A percentile compares a stretch with the other conserved stretches of the same genome.
These are phyloP conservation scores for Exutisphaerella laricina DNA, from an alignment of 2,329 filamentous ascomycete genomes.

Conservation along the genomic window DNA sequence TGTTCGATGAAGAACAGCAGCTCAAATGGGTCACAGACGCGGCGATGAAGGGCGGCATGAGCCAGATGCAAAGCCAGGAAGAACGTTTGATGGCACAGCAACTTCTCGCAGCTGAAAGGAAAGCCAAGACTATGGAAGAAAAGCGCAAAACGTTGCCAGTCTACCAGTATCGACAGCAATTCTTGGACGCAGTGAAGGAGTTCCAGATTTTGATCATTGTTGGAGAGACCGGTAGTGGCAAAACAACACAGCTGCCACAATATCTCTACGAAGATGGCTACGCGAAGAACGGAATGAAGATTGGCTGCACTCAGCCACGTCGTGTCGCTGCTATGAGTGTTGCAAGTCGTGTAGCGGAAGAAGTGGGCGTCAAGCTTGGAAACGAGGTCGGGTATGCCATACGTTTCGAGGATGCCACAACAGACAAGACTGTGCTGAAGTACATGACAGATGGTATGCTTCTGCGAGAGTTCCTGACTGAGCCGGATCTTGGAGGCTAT, in stretches of 20 bases:
- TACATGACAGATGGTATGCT: constrained; percentile 99
- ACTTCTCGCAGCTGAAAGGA: constrained; percentile 82
- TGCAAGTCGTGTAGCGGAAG: constrained; percentile 90
- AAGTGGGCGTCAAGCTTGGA: constrained; percentile 83
- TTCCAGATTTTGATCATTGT: constrained; percentile 88
- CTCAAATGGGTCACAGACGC: constrained; percentile 79
- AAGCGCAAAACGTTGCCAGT: constrained; percentile 86
- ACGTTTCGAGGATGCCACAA: constrained; percentile 87
- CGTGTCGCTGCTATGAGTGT: constrained; percentile 97
- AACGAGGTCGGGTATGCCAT: constrained; percentile 93
- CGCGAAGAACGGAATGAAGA: constrained; percentile 74
- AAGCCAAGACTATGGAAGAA: constrained; percentile 82
- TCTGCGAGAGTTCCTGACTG: constrained; percentile 80
- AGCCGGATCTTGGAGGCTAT: constrained; percentile 76
- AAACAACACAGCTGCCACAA: constrained; percentile 91
- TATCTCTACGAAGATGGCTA: constrained; percentile 90
- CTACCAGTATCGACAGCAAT: constrained; percentile 77
- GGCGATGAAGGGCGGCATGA: constrained; percentile 64
- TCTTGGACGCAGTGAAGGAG: constrained; percentile 78
- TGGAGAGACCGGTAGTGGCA: constrained; percentile 90
- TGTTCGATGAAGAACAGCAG: constrained; percentile 83
- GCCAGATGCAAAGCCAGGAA: constrained; percentile 63
- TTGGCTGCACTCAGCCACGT: constrained; percentile 90
- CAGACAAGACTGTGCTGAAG: constrained; percentile 84
- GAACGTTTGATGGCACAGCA: constrained; percentile 73